These are phyloP conservation scores for Brassica juncea DNA, from an alignment of 345 rosid species.

Conservation along the genomic window DNA sequence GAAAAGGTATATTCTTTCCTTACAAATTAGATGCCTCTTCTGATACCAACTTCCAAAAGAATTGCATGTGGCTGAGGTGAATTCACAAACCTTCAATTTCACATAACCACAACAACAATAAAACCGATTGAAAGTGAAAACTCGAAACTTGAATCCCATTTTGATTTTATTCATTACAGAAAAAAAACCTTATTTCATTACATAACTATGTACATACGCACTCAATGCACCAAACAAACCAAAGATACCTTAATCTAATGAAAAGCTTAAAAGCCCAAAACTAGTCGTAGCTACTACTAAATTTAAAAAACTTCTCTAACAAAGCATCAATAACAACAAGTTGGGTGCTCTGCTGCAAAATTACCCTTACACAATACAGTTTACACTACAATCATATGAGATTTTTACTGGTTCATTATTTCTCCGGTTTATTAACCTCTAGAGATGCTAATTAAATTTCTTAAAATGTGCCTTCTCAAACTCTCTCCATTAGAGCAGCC, in stretches of 20 bases:
- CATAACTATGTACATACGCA: background rate
- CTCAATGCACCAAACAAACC: conserved; percentile 18
- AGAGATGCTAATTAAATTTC: background rate
- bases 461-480: conserved; percentile 41
- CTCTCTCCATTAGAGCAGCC: conserved; percentile 67
- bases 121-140: conserved; percentile 19
- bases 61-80: background rate
- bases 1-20: background rate
- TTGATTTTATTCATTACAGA: background rate
- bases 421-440: background rate
- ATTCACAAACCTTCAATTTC: background rate
- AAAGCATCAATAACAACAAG: conserved; percentile 6
- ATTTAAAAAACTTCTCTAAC: conserved; percentile 15
- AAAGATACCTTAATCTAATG: conserved; percentile 8
- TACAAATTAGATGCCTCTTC: background rate
- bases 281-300: conserved; percentile 8
- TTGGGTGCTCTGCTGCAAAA: conserved; percentile 23
- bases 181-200: conserved; percentile 14
- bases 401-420: background rate
- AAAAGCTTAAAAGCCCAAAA: background rate
- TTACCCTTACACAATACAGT: conserved; percentile 24
- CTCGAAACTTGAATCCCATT: background rate
- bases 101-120: background rate
- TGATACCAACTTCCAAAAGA: background rate
- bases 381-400: conserved; percentile 14